Conservation (phyloP, 441 rosid genomes). For the Rhodomyrtus psidioides region DNA sequence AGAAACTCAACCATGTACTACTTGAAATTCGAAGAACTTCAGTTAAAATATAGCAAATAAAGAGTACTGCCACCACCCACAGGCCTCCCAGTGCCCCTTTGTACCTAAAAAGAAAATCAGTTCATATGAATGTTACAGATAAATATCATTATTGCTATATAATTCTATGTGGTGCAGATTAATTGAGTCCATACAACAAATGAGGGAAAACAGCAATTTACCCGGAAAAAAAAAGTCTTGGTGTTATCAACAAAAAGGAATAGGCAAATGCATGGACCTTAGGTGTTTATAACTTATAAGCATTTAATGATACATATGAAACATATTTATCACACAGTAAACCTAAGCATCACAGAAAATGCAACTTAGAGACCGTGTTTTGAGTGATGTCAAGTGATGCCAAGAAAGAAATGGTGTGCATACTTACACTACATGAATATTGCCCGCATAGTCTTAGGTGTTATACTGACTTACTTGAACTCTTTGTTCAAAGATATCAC, state of each 20-base stretch:
- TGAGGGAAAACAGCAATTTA: background rate
- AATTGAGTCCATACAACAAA: background rate
- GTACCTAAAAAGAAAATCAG: constrained; percentile 46
- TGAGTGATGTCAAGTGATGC: background rate
- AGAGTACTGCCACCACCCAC: constrained; percentile 87
- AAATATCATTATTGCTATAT: background rate
- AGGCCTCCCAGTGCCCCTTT: constrained; percentile 95
- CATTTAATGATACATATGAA: background rate
- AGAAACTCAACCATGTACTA: constrained; percentile 96
- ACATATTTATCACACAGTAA: background rate
- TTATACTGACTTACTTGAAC: background rate
- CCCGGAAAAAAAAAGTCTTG: background rate
- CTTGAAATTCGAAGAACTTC: constrained; percentile 87
- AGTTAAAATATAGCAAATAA: constrained; percentile 61
- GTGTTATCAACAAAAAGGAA: background rate
- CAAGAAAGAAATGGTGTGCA: background rate
- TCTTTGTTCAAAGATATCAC: background rate
- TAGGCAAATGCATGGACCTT: background rate
- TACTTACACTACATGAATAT: background rate
- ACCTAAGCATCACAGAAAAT: background rate
- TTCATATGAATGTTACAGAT: background rate
- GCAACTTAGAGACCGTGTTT: background rate
- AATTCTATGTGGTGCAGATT: background rate
- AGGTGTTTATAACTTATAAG: background rate
- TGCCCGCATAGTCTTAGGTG: background rate